These are phyloP conservation scores for Cyberlindnera mycetangii DNA, from an alignment of 805 yeast species.

Conservation along the genomic window DNA sequence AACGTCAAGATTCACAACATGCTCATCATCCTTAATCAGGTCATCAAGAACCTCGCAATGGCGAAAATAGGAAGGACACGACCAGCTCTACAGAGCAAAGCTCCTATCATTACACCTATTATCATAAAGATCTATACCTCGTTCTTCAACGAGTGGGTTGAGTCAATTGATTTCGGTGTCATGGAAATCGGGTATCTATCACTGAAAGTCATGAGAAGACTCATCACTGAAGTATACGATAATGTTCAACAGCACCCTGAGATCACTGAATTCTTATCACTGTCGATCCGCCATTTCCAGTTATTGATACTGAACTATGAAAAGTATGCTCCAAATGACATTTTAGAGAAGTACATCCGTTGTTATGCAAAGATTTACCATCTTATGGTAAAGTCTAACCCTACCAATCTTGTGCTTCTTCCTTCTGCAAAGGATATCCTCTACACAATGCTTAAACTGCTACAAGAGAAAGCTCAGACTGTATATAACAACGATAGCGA, in stretches of 20 bases:
- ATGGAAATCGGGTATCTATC: slow-evolving; percentile 78
- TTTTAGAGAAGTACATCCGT: slow-evolving; percentile 66
- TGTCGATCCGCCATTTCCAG: slow-evolving; percentile 58
- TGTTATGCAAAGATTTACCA: slow-evolving; percentile 75
- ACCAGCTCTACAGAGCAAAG: slow-evolving; percentile 70
- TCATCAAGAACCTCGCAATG: slow-evolving; percentile 67
- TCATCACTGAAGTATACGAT: slow-evolving; percentile 74
- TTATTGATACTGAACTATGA: slow-evolving; percentile 53
- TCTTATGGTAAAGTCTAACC: slow-evolving; percentile 54
- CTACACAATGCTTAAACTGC: slow-evolving; percentile 53
- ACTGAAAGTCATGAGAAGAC: slow-evolving; percentile 69
- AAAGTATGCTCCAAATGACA: slow-evolving; percentile 35
- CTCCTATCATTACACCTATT: slow-evolving; percentile 59
- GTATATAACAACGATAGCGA: slow-evolving; percentile 55
- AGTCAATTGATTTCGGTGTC: slow-evolving; percentile 42
- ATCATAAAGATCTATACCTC: slow-evolving; percentile 56
- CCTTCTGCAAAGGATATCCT: slow-evolving; percentile 61
- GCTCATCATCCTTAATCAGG: slow-evolving; percentile 68
- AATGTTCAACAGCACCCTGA: slow-evolving; percentile 58
- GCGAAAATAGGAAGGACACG: slow-evolving; percentile 83
- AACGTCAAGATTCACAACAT: slow-evolving; percentile 58
- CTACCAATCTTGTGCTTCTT: slow-evolving; percentile 68
- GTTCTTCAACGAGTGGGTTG: slow-evolving; percentile 64
- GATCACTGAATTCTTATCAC: slow-evolving; percentile 57
- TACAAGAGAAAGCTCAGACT: slow-evolving; percentile 61